Conservation (phyloP, 352 stramenopile species). For the Globisporangium barbulae region DNA sequence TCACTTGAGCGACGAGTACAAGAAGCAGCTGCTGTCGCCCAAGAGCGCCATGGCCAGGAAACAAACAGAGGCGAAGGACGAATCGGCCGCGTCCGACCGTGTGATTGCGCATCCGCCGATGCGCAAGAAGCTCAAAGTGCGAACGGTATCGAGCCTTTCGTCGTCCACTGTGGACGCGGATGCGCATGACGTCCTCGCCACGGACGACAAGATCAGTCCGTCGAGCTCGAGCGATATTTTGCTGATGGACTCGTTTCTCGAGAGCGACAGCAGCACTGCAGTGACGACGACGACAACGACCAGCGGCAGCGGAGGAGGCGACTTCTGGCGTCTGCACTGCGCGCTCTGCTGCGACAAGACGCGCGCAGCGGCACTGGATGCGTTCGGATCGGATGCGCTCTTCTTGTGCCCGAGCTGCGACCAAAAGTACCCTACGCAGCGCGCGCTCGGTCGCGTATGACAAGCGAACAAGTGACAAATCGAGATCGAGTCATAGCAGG, state of each 20-base stretch:
- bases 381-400: constrained; percentile 43
- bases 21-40: constrained; percentile 11
- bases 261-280: constrained; percentile 13
- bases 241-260: constrained; percentile 31
- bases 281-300: background rate
- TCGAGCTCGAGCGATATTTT: constrained; percentile 48
- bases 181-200: background rate
- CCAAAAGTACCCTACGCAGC: constrained; percentile 80
- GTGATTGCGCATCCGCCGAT: background rate
- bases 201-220: constrained; percentile 31
- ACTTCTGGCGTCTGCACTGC: constrained; percentile 48
- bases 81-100: background rate
- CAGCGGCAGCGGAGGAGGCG: background rate
- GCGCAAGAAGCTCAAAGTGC: constrained; percentile 1
- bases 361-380: constrained; percentile 23
- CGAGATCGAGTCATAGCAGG: constrained; percentile 9
- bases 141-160: constrained; percentile 1
- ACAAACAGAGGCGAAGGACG: background rate
- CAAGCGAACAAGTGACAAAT: background rate
- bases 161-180: background rate
- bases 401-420: constrained; percentile 73
- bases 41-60: background rate
- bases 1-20: background rate
- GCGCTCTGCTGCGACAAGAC: constrained; percentile 57
- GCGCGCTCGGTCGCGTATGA: constrained; percentile 51